phyloP scores from a whole-genome alignment of 2,329 filamentous ascomycete species.

The Clathrospora elynae region DNA sequence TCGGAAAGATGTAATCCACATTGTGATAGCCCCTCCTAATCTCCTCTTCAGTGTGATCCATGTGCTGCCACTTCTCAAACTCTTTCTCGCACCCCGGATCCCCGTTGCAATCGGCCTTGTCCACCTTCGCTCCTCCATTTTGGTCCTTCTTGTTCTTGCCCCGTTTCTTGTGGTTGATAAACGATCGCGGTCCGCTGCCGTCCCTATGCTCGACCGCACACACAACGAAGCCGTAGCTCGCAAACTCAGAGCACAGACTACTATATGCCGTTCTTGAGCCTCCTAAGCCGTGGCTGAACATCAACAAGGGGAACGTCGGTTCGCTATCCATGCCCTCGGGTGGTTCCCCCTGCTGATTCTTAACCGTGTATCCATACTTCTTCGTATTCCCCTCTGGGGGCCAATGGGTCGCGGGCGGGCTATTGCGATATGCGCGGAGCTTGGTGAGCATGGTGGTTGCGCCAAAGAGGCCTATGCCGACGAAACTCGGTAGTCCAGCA shows the following conservation, averaged over 20 bases:
- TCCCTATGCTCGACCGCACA: conserved; percentile 69
- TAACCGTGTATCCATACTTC: conserved; percentile 48
- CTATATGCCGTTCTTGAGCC: conserved; percentile 68
- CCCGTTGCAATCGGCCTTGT: conserved; percentile 8
- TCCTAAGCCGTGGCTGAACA: conserved; percentile 70
- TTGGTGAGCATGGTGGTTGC: conserved; percentile 68
- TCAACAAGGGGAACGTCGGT: conserved; percentile 64
- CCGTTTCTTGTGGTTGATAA: conserved; percentile 61
- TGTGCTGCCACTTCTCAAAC: conserved; percentile 30
- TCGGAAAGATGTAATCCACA: conserved; percentile 68
- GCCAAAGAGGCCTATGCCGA: conserved; percentile 60
- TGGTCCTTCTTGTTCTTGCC: conserved; percentile 17
- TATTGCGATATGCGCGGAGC: conserved; percentile 67
- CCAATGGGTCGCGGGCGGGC: conserved; percentile 61
- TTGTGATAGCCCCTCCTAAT: conserved; percentile 52
- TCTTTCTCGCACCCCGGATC: conserved; percentile 27
- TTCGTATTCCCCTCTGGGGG: conserved; percentile 52
- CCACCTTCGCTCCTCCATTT: conserved; percentile 23
- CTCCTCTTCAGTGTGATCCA: conserved; percentile 49
- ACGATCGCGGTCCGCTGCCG: conserved; percentile 65
- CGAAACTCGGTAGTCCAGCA: conserved; percentile 54
- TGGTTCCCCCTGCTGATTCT: conserved; percentile 50
- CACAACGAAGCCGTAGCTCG: conserved; percentile 69
- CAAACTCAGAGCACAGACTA: conserved; percentile 67
- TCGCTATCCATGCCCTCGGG: conserved; percentile 38